Evolutionary conservation across 2,329 filamentous ascomycete species (phyloP).

Genomic region (Aspergillus candidus): DNA sequence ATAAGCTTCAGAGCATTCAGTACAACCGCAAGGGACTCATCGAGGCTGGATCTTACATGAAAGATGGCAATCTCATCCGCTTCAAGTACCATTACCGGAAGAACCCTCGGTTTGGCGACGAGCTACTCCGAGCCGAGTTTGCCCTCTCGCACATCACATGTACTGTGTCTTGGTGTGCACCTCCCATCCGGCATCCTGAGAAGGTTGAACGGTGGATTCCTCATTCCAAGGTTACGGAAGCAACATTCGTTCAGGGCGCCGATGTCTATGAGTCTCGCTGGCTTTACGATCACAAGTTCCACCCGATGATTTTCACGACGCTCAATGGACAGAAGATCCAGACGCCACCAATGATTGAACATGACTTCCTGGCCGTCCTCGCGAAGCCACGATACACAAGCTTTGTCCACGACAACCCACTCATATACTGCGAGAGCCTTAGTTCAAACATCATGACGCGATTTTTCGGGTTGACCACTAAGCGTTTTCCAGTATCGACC

Average conservation of each 20-base stretch:
- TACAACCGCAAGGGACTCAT: slow-evolving; percentile 51
- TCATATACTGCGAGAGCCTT: slow-evolving; percentile 43
- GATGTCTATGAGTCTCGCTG: slow-evolving; percentile 49
- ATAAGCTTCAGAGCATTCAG: slow-evolving; percentile 43
- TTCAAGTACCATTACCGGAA: slow-evolving; percentile 53
- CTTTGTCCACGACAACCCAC: slow-evolving; percentile 48
- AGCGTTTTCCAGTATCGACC: slow-evolving; percentile 40
- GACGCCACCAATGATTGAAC: slow-evolving; percentile 51
- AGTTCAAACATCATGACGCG: slow-evolving; percentile 29
- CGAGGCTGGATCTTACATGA: slow-evolving; percentile 49
- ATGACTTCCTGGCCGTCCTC: slow-evolving; percentile 41
- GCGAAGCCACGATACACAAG: slow-evolving; percentile 39
- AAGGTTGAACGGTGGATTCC: slow-evolving; percentile 52
- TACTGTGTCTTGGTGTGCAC: slow-evolving; percentile 51
- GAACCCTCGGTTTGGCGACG: slow-evolving; percentile 49
- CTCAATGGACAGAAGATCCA: slow-evolving; percentile 47
- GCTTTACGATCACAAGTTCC: slow-evolving; percentile 46
- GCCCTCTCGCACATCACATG: slow-evolving; percentile 49
- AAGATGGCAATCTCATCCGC: slow-evolving; percentile 46
- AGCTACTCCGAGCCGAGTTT: slow-evolving; percentile 52
- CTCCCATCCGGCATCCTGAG: slow-evolving; percentile 45
- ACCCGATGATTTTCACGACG: slow-evolving; percentile 43
- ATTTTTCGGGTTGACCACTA: slow-evolving; percentile 28
- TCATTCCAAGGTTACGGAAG: slow-evolving; percentile 49
- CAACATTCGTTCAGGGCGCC: slow-evolving; percentile 48